Conservation (phyloP, 345 rosid species). For the Camelina laxa region DNA sequence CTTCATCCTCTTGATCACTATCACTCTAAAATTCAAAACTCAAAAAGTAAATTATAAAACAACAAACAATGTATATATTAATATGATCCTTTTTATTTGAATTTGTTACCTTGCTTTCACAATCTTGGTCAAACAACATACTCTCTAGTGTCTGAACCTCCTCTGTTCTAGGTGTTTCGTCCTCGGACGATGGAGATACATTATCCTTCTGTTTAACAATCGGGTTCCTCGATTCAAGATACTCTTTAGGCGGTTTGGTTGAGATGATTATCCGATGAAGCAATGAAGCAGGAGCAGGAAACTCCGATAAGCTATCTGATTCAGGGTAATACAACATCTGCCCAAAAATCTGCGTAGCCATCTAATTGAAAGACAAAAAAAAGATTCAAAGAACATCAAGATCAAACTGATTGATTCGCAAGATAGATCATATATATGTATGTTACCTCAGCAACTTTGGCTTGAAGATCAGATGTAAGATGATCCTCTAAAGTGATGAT, state of each 20-base stretch:
- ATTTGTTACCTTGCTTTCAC: slow-evolving; percentile 48
- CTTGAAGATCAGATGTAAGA: slow-evolving; percentile 88
- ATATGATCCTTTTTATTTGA: not conserved
- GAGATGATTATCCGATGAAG: slow-evolving; percentile 78
- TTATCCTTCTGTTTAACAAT: slow-evolving; percentile 46
- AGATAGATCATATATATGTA: not conserved
- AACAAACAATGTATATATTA: not conserved
- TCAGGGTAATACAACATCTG: slow-evolving; percentile 67
- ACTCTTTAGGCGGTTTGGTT: slow-evolving; percentile 93
- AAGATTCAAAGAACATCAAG: not conserved
- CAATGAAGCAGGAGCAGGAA: slow-evolving; percentile 85
- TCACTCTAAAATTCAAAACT: slow-evolving; percentile 45
- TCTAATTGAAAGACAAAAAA: slow-evolving; percentile 52
- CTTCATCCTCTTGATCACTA: slow-evolving; percentile 54
- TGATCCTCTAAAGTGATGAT: slow-evolving; percentile 95
- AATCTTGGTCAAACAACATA: slow-evolving; percentile 41
- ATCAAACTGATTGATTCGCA: slow-evolving; percentile 15
- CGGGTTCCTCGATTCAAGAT: slow-evolving; percentile 57
- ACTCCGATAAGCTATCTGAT: slow-evolving; percentile 63
- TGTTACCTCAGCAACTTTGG: slow-evolving; percentile 84
- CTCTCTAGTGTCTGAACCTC: slow-evolving; percentile 41
- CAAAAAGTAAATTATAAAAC: slow-evolving; percentile 12
- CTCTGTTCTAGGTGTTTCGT: slow-evolving; percentile 46
- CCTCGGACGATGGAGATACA: slow-evolving; percentile 52
- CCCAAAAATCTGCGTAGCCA: slow-evolving; percentile 77